A percentile compares a stretch with the other conserved stretches of the same genome.
phyloP scores from a whole-genome alignment of 2,329 filamentous ascomycete species.

The Pseudomassariella vexata region DNA sequence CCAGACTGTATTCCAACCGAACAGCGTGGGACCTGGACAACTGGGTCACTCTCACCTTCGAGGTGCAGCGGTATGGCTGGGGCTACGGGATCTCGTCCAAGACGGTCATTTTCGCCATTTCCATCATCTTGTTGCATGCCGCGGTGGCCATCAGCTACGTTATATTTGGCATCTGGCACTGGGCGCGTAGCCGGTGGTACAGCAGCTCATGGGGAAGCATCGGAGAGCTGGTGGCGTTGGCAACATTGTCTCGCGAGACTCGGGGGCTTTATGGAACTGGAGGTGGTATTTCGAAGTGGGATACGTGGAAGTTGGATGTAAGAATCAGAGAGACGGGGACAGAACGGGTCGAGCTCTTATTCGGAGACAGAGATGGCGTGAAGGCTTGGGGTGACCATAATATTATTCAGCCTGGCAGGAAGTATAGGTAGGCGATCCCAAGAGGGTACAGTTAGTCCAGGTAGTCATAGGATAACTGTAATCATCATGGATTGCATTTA shows the following conservation, averaged over 20 bases:
- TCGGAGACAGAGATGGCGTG: background rate
- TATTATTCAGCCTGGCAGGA: background rate
- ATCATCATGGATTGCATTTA: too few relatives aligned
- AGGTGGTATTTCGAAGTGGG: background rate
- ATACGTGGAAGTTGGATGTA: conserved; percentile 2
- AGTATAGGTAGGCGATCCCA: too few relatives aligned
- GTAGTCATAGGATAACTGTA: too few relatives aligned
- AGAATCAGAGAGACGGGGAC: background rate
- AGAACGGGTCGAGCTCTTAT: background rate
- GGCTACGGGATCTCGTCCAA: background rate
- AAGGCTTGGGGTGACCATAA: background rate
- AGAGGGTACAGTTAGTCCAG: too few relatives aligned
- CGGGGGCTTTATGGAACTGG: background rate
- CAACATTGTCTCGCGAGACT: background rate
- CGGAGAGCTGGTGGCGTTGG: conserved; percentile 1
- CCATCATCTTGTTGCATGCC: background rate
- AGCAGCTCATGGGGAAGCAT: conserved; percentile 3
- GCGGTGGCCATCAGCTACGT: background rate
- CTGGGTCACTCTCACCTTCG: background rate
- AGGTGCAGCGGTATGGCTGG: conserved; percentile 1
- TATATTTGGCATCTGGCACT: background rate
- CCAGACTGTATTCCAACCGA: background rate
- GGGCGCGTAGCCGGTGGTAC: background rate
- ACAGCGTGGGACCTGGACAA: background rate
- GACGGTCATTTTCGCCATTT: background rate